These are phyloP conservation scores for Pichia norvegensis DNA, from an alignment of 1,139 yeast species.

Conservation along the genomic window DNA sequence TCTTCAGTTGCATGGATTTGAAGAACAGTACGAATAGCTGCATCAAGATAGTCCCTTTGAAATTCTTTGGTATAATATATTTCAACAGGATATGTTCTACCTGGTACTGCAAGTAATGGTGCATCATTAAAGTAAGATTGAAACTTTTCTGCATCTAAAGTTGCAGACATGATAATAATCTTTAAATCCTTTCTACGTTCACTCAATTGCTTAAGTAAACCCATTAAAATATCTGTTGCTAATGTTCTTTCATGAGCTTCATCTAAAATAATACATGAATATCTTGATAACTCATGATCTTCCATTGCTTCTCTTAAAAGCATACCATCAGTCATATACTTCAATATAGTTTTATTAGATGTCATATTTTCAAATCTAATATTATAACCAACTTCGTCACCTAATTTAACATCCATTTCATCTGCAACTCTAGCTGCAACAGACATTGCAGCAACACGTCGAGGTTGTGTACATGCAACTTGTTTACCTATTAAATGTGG, in stretches of 20 bases:
- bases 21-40: constrained; percentile 88
- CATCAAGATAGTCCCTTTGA: constrained; percentile 89
- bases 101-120: constrained; percentile 92
- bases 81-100: constrained; percentile 96
- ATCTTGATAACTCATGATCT: constrained; percentile 72
- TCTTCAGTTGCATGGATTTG: constrained; percentile 97
- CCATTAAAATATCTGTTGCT: constrained; percentile 96
- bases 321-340: constrained; percentile 99
- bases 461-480: constrained; percentile 69
- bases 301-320: constrained; percentile 95
- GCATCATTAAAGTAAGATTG: constrained; percentile 85
- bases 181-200: constrained; percentile 79
- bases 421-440: constrained; percentile 64
- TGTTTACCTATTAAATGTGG: constrained; percentile 49
- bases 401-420: constrained; percentile 51
- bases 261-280: constrained; percentile 87
- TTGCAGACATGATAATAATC: constrained; percentile 94
- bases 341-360: constrained; percentile 67
- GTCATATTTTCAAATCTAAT: constrained; percentile 92
- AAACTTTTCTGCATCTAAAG: constrained; percentile 94
- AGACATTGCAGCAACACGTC: constrained; percentile 67
- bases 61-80: constrained; percentile 94
- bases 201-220: constrained; percentile 76
- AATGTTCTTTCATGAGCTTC: constrained; percentile 98
- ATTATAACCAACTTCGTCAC: constrained; percentile 62